Evolutionary conservation across 2,329 filamentous ascomycete species (phyloP).

Genomic region (Fusarium bactridioides): DNA sequence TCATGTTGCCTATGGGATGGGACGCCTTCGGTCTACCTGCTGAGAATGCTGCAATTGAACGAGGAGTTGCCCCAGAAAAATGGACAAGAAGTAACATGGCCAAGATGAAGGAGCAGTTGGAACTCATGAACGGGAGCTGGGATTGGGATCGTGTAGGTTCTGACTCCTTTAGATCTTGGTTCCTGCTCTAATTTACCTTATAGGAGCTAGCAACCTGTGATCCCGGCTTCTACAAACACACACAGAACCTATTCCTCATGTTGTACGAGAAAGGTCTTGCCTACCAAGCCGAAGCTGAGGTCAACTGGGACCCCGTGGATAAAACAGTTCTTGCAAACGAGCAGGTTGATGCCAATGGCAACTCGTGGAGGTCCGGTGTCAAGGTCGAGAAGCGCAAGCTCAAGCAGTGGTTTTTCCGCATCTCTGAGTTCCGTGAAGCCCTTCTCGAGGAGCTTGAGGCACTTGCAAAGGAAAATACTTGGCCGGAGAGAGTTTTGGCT

Average conservation of each 20-base stretch:
- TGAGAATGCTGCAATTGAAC: conserved; percentile 89
- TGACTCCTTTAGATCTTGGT: too few relatives aligned
- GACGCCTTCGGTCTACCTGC: conserved; percentile 91
- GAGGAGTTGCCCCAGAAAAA: conserved; percentile 75
- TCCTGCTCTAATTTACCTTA: conserved; percentile 12
- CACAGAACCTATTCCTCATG: conserved; percentile 83
- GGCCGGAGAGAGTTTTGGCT: conserved; percentile 82
- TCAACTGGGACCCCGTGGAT: conserved; percentile 92
- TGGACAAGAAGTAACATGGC: conserved; percentile 86
- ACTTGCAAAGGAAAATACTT: conserved; percentile 69
- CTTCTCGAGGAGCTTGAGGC: conserved; percentile 75
- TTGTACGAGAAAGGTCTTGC: conserved; percentile 78
- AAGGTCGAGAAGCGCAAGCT: conserved; percentile 81
- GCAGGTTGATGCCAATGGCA: conserved; percentile 86
- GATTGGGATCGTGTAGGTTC: conserved; percentile 79
- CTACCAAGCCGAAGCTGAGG: conserved; percentile 82
- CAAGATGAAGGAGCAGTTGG: conserved; percentile 84
- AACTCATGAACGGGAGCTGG: conserved; percentile 81
- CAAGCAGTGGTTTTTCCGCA: conserved; percentile 90
- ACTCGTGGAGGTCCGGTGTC: conserved; percentile 87
- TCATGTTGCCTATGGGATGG: conserved; percentile 93
- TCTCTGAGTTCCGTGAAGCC: conserved; percentile 78
- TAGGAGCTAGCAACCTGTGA: conserved; percentile 87
- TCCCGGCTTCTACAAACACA: conserved; percentile 88
- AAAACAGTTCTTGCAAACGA: conserved; percentile 91